A percentile compares a stretch with the other conserved stretches of the same genome.
phyloP scores from a whole-genome alignment of 129 eudicot species.

The Ambrosia trifida region DNA sequence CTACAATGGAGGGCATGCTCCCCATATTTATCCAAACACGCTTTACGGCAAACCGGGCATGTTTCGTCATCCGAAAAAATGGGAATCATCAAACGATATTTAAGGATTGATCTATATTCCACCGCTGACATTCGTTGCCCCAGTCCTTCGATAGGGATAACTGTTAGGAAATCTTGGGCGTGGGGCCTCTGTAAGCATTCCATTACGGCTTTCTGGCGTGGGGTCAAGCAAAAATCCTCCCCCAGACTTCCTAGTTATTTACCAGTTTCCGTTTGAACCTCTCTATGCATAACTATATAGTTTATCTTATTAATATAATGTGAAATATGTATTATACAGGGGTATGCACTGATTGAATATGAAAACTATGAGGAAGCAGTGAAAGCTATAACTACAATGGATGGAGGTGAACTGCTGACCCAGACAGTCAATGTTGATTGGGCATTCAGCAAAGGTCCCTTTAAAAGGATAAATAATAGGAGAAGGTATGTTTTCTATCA shows the following conservation, averaged over 20 bases:
- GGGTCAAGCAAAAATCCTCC: no score
- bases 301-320: neutral
- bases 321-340: constrained; percentile 40
- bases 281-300: neutral
- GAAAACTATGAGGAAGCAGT: constrained; percentile 84
- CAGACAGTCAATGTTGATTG: constrained; percentile 80
- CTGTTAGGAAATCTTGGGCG: no score
- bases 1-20: no score
- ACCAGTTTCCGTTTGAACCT: neutral
- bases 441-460: constrained; percentile 98
- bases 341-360: constrained; percentile 87
- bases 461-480: constrained; percentile 62
- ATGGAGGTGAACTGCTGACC: constrained; percentile 74
- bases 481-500: constrained; percentile 48
- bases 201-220: no score
- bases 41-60: no score
- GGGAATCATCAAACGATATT: no score
- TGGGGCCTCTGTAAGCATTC: no score
- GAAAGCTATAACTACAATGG: constrained; percentile 74
- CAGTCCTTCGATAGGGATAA: no score
- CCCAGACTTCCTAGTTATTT: neutral
- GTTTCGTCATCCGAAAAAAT: no score
- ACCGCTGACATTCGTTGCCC: no score
- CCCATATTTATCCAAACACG: no score
- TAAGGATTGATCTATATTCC: no score